Base-by-base conservation (phyloP, 331 rosid species). In the Phaseolus coccineus region DNA sequence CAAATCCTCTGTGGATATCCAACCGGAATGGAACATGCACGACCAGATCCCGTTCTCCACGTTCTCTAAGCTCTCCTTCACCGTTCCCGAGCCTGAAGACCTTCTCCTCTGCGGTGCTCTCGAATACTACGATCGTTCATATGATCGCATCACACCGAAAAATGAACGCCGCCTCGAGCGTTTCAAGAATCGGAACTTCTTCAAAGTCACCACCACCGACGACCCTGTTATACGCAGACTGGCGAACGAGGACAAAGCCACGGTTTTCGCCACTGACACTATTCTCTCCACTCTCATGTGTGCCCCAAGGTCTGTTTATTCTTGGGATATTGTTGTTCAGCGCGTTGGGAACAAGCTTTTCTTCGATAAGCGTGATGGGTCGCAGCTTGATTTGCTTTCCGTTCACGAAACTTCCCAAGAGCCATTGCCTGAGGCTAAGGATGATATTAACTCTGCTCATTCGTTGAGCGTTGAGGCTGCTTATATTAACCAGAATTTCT, bases 341-440 rank as follows among this genome's bases (percentile, higher is more conserved):
- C 79, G 96, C 0, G 98, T 94, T 47, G 98, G 98, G 53, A 94
- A 94, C 79, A 94, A 92, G 86, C 61, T 92, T 12, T 94, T 94
- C 76, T 94, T 94, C 22, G 97, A 94, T 70, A 94, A 94, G 82
- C 78, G 97, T 0, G 98, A 94, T 73, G 97, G 97, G 5, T 94
- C 98, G 0, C 98, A 94, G 82, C 85, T 94, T 5, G 98, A 94
- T 85, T 85, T 94, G 78, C 93, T 91, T 24, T 78, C 97, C 2
- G 98, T 94, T 15, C 97, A 94, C 4, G 97, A 94, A 81, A 94
- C 98, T 2, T 92, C 97, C 0, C 98, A 92, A 85, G 97, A 94
- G 84, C 98, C 97, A 0, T 40, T 94, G 73, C 98, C 97, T 0
- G 98, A 94, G 79, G 90, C 91, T 0, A 91, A 94, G 83, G 98